Evolutionary conservation across 306 rosid species (phyloP).

Genomic region (Glycine latifolia): DNA sequence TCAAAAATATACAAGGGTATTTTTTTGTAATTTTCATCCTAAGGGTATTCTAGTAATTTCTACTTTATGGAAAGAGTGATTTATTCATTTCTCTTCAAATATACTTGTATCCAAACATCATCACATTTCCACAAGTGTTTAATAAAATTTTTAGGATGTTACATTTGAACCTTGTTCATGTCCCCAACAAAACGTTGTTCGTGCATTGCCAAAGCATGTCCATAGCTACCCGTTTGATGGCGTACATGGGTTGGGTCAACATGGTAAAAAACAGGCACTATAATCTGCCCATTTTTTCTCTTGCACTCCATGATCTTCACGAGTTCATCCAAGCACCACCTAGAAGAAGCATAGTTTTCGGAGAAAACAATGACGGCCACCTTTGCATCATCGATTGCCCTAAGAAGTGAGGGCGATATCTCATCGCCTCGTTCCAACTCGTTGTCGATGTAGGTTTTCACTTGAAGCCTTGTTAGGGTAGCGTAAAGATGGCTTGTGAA

Average conservation of each 20-base stretch:
- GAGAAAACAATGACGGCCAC: slow-evolving; percentile 38
- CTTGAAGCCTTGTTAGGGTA: slow-evolving; percentile 13
- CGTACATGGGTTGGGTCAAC: slow-evolving; percentile 36
- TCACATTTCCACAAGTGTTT: no score
- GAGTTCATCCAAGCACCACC: slow-evolving; percentile 47
- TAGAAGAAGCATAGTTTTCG: slow-evolving; percentile 39
- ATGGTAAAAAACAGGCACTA: slow-evolving; percentile 44
- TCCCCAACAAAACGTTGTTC: slow-evolving; percentile 1
- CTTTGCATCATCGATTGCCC: slow-evolving; percentile 37
- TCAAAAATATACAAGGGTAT: no score
- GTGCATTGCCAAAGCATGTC: slow-evolving; percentile 18
- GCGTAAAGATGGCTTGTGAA: slow-evolving; percentile 49
- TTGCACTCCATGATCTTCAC: slow-evolving; percentile 45
- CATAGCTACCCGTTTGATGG: slow-evolving; percentile 41
- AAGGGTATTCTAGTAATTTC: no score
- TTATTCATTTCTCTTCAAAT: no score
- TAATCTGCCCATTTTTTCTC: slow-evolving; percentile 20
- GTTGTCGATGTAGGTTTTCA: slow-evolving; percentile 42
- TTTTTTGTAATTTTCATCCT: no score
- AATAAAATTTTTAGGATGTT: no score
- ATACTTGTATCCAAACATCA: no score
- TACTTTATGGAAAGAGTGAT: no score
- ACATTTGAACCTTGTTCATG: slow-evolving; percentile 18
- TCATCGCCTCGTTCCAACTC: slow-evolving; percentile 50
- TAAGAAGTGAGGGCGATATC: slow-evolving; percentile 46